These are phyloP conservation scores for Lophiostoma macrostomum DNA, from an alignment of 495 filamentous ascomycete species.

Conservation along the genomic window DNA sequence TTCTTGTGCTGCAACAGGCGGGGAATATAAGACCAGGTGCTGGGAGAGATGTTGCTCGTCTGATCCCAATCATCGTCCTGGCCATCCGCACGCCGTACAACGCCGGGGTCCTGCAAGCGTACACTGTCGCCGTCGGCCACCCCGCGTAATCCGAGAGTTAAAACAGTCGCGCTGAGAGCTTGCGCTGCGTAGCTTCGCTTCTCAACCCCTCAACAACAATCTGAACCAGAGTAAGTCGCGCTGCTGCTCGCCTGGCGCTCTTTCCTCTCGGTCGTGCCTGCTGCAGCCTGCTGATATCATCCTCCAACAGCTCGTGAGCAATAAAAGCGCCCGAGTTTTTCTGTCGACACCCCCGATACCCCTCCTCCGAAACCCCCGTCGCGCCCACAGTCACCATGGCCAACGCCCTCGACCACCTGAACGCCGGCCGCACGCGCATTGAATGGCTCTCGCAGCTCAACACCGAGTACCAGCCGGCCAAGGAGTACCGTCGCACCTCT, in stretches of 20 bases:
- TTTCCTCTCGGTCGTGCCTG: no score
- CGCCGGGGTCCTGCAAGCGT: not conserved
- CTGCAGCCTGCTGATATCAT: slow-evolving; percentile 2
- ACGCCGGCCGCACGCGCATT: slow-evolving; percentile 72
- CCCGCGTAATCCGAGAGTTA: slow-evolving; percentile 17
- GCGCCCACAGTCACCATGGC: slow-evolving; percentile 47
- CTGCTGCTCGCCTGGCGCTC: no score
- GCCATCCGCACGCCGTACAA: not conserved
- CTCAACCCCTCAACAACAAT: slow-evolving; percentile 16
- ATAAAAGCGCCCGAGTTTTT: not conserved
- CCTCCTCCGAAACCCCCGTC: not conserved
- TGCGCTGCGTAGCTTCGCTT: slow-evolving; percentile 15
- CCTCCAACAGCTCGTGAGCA: not conserved
- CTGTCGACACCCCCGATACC: not conserved
- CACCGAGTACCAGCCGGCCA: slow-evolving; percentile 74
- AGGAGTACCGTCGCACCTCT: slow-evolving; percentile 90
- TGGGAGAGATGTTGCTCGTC: no score
- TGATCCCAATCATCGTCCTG: not conserved
- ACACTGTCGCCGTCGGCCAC: not conserved
- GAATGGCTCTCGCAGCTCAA: slow-evolving; percentile 85
- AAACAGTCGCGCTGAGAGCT: not conserved
- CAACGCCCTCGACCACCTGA: slow-evolving; percentile 74
- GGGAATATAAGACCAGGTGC: not conserved
- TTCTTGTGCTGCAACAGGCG: not conserved
- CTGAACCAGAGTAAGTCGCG: not conserved